phyloP scores from a whole-genome alignment of 176 grass and related monocot species.

The Oryza glaberrima region DNA sequence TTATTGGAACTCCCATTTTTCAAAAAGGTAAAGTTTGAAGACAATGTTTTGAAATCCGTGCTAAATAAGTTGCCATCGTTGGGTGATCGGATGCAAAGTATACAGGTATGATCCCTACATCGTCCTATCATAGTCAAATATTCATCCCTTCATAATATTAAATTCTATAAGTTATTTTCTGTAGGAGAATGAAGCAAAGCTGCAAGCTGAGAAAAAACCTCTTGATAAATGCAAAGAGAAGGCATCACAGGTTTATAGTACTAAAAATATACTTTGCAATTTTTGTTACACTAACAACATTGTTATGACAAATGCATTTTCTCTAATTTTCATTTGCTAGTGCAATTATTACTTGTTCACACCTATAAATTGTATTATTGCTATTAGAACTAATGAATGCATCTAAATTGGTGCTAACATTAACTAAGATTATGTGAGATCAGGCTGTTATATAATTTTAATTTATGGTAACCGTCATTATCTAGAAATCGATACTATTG shows the following conservation, averaged over 20 bases:
- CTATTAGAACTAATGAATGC: background rate
- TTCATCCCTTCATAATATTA: background rate
- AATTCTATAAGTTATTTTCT: background rate
- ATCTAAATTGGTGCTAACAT: background rate
- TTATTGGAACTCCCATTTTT: constrained; percentile 91
- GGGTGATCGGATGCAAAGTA: constrained; percentile 58
- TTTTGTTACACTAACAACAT: background rate
- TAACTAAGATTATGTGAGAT: background rate
- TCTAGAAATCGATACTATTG: background rate
- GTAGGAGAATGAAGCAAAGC: constrained; percentile 77
- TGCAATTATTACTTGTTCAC: background rate
- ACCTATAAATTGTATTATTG: background rate
- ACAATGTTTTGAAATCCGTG: constrained; percentile 58
- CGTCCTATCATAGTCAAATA: background rate
- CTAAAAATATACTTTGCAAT: background rate
- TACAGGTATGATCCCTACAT: constrained; percentile 48
- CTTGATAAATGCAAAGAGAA: constrained; percentile 68
- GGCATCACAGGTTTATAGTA: constrained; percentile 64
- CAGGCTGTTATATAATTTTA: background rate
- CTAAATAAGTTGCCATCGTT: constrained; percentile 81
- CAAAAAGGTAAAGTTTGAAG: constrained; percentile 71
- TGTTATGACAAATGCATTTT: background rate
- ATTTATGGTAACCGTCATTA: background rate
- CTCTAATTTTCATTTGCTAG: background rate
- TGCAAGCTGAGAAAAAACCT: constrained; percentile 67